Evolutionary conservation across 2,329 filamentous ascomycete genomes (phyloP).

Genomic region (Coniochaeta pulveracea): DNA sequence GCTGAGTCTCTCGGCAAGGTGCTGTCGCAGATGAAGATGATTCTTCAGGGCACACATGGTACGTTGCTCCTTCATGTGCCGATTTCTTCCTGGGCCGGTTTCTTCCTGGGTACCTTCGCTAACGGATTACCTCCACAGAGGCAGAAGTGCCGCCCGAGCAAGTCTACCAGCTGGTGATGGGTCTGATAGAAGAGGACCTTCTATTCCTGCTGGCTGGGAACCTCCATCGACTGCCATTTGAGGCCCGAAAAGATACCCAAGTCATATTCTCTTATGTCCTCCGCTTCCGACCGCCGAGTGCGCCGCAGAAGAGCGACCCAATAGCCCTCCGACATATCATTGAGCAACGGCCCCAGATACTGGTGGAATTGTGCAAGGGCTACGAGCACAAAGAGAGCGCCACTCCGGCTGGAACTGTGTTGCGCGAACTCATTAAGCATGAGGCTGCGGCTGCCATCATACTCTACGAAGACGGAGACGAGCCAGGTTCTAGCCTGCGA

Average conservation of each 20-base stretch:
- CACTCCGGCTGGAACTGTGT: conserved; percentile 78
- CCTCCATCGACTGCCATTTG: conserved; percentile 81
- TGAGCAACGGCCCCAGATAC: conserved; percentile 72
- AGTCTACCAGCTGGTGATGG: conserved; percentile 73
- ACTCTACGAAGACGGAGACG: conserved; percentile 77
- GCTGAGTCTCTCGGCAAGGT: conserved; percentile 80
- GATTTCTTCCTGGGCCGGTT: too few species aligned
- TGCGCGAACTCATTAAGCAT: conserved; percentile 80
- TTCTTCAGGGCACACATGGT: conserved; percentile 91
- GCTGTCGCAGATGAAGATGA: conserved; percentile 80
- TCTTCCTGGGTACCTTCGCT: too few species aligned
- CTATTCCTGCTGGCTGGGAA: conserved; percentile 73
- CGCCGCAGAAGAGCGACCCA: conserved; percentile 59
- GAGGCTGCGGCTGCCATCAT: conserved; percentile 86
- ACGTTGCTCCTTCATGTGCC: conserved; percentile 16
- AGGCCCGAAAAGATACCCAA: conserved; percentile 90
- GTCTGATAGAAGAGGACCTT: conserved; percentile 81
- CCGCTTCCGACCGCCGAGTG: conserved; percentile 67
- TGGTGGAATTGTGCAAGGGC: conserved; percentile 78
- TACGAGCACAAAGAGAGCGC: conserved; percentile 88
- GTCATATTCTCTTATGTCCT: conserved; percentile 94
- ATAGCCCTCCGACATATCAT: conserved; percentile 83
- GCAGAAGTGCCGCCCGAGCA: conserved; percentile 77
- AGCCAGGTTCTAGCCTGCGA: conserved; percentile 59
- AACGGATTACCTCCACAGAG: too few species aligned